Percentiles rank a stretch among this genome's conserved stretches.
Conservation (phyloP, 2,329 filamentous ascomycete species). For the Penicillium sp. region DNA sequence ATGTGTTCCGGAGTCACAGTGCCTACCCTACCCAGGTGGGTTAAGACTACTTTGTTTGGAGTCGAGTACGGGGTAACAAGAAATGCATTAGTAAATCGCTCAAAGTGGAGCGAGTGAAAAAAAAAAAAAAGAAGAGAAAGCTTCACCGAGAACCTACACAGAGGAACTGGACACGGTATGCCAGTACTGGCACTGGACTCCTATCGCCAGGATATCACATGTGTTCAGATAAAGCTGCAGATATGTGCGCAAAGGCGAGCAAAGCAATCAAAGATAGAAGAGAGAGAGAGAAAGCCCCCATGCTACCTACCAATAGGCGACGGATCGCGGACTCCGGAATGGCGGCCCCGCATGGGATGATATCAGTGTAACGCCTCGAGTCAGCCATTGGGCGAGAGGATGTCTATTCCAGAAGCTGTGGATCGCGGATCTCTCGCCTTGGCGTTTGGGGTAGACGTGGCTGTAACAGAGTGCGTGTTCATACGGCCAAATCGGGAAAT, state of each 20-base stretch:
- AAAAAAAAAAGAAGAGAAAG: not conserved
- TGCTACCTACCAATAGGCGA: slow-evolving; percentile 5
- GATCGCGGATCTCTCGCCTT: slow-evolving; percentile 27
- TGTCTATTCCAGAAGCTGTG: slow-evolving; percentile 29
- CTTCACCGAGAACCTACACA: slow-evolving; percentile 17
- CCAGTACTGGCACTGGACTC: too few relatives aligned
- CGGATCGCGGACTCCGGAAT: slow-evolving; percentile 8
- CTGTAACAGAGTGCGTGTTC: slow-evolving; percentile 4
- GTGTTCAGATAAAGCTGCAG: not conserved
- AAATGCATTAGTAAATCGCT: slow-evolving; percentile 9
- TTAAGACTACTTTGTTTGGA: slow-evolving; percentile 1
- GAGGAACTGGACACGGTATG: slow-evolving; percentile 14
- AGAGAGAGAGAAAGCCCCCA: too few relatives aligned
- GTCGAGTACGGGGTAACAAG: slow-evolving; percentile 8
- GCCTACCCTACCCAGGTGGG: not conserved
- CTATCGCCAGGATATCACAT: slow-evolving; percentile 7
- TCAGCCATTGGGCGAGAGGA: slow-evolving; percentile 15
- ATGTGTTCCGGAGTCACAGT: not conserved
- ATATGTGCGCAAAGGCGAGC: too few relatives aligned
- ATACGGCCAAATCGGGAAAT: not conserved
- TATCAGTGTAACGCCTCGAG: slow-evolving; percentile 20
- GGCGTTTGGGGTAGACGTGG: slow-evolving; percentile 11
- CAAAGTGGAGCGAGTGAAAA: slow-evolving; percentile 5
- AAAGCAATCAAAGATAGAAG: slow-evolving; percentile 7
- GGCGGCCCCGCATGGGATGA: slow-evolving; percentile 25